Evolutionary conservation across 352 stramenopile genomes (phyloP), one percentile per base, ranked within the genome.

Genomic region (Globisporangium takayamanum): DNA sequence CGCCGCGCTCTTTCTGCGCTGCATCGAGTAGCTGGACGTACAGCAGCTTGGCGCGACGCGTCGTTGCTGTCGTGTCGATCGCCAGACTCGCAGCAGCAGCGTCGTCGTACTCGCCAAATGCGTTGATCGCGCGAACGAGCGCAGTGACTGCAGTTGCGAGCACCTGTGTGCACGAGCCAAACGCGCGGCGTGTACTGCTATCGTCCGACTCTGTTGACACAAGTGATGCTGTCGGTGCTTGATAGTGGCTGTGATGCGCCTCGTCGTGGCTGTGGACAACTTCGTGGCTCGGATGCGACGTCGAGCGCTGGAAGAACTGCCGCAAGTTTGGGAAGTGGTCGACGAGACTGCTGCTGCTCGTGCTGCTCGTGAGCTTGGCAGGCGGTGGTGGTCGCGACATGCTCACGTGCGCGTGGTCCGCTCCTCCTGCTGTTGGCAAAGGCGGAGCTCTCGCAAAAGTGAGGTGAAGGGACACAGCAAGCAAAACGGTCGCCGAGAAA

Each of bases 21-120:
- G 66, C 77, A 56, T 88, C 78, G 7, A 90, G 69, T 18, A 90
- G 63, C 22, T 68, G 60, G n/a, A 90, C 69, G 59, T 87, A 90
- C 53, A 90, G 55, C 25, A 90, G 61, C 58, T 90, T 90, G 53
- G 72, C 74, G 42, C 74, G 58, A 7, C 80, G 80, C 39, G 69
- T 81, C 8, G 70, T 71, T 3, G 33, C 60, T 44, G 26, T 12
- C 5, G 5, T 73, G 57, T 86, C 70, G 1, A 57, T 22, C 16
- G 65, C 44, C 12, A 33, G 36, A 47, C 50, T 47, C 11, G 25
- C 33, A 2, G 49, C 2, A 2, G 33, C 33, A 39, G 33, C 50
- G 18, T 77, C 63, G 10, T 68, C 59, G 52, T 71, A 86, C 36
- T 62, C 47, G 6, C 65, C 65, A 44, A 63, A 70, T 18, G 55